phyloP scores from a whole-genome alignment of 192 early-diverging fungal species.

The Mortierella antarctica region DNA sequence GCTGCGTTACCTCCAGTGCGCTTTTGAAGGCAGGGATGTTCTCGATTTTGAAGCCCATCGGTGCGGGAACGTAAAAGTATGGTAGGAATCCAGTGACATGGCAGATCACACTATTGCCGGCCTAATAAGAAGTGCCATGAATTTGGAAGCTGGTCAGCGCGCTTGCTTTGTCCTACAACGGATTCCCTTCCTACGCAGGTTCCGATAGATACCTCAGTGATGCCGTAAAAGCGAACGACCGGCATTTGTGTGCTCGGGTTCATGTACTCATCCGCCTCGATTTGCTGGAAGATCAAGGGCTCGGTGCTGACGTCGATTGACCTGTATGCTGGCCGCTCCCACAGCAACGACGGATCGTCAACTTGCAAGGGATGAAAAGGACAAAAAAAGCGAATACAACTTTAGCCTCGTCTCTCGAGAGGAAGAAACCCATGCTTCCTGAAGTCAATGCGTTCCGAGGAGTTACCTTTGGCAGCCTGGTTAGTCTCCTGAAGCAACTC shows the following conservation, averaged over 20 bases:
- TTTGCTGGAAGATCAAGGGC: conserved; percentile 89
- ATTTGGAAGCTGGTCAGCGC: neutral
- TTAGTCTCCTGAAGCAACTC: conserved; percentile 36
- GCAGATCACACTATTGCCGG: conserved; percentile 90
- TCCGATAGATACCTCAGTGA: conserved; percentile 72
- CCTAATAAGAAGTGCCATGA: conserved; percentile 44
- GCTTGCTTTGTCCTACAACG: neutral
- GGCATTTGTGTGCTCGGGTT: conserved; percentile 62
- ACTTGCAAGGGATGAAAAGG: conserved; percentile 17
- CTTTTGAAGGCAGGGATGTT: conserved; percentile 64
- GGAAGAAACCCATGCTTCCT: neutral
- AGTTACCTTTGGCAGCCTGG: conserved; percentile 37
- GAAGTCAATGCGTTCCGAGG: neutral
- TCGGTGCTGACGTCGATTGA: conserved; percentile 50
- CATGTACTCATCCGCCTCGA: conserved; percentile 92
- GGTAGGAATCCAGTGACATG: conserved; percentile 91
- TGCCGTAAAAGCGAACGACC: conserved; percentile 84
- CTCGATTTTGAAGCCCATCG: conserved; percentile 74
- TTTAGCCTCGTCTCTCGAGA: no score
- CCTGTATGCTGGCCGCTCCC: conserved; percentile 38
- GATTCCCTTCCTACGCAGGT: neutral
- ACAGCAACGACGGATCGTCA: conserved; percentile 49
- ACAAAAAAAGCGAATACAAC: neutral
- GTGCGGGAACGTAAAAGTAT: conserved; percentile 96
- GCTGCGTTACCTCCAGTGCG: conserved; percentile 64